These are phyloP conservation scores for Phytophthora melonis DNA, from an alignment of 352 stramenopile genomes.

Conservation along the genomic window DNA sequence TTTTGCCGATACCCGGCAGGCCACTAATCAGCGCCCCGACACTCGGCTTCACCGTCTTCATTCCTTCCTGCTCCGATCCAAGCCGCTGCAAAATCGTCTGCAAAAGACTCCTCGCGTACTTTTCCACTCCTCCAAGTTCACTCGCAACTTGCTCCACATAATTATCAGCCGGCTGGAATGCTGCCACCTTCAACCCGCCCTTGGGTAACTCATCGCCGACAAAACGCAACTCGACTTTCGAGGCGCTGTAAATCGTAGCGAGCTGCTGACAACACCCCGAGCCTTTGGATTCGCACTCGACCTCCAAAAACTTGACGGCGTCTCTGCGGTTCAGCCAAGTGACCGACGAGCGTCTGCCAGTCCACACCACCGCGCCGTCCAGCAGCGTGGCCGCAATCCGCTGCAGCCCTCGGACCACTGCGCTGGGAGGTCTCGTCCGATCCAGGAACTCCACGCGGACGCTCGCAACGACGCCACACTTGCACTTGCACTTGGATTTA, in stretches of 20 bases:
- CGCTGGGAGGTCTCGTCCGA: constrained; percentile 42
- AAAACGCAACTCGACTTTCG: constrained; percentile 48
- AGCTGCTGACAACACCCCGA: constrained; percentile 52
- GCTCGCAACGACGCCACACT: constrained; percentile 26
- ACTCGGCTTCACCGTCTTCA: constrained; percentile 27
- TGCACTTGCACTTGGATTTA: constrained; percentile 38
- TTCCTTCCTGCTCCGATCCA: neutral
- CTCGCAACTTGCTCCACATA: constrained; percentile 44
- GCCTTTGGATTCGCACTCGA: constrained; percentile 37
- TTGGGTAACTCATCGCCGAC: constrained; percentile 3
- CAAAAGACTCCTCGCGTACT: constrained; percentile 48
- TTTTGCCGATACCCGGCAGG: constrained; percentile 81
- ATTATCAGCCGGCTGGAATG: constrained; percentile 36
- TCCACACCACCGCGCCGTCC: constrained; percentile 55
- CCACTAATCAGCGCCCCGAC: constrained; percentile 77
- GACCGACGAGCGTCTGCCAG: constrained; percentile 36
- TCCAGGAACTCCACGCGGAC: constrained; percentile 52
- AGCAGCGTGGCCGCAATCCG: constrained; percentile 48
- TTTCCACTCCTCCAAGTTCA: constrained; percentile 52
- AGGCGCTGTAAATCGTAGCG: constrained; percentile 30
- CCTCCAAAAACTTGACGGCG: constrained; percentile 36
- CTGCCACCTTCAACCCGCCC: neutral
- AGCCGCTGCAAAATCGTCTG: constrained; percentile 52
- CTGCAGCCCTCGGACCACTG: constrained; percentile 51
- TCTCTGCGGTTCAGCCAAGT: constrained; percentile 62